Percentiles rank a stretch among this genome's conserved stretches.
Evolutionary conservation across 495 filamentous ascomycete species (phyloP).

Genomic region (Annulohypoxylon nitens): DNA sequence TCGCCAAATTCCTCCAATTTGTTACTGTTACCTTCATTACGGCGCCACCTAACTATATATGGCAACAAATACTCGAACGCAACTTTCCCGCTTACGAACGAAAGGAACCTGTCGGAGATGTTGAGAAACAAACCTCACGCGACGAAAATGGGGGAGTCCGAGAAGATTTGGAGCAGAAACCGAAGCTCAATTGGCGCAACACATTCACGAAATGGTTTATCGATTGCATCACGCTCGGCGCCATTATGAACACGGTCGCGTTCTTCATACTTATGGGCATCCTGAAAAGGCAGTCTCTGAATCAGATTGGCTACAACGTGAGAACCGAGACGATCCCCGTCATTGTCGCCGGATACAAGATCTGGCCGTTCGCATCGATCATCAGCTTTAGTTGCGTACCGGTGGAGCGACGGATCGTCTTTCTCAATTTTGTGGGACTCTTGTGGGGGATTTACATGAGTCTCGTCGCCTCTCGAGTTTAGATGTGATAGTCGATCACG

Average conservation of each 20-base stretch:
- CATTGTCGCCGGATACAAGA: constrained; percentile 53
- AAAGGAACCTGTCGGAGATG: constrained; percentile 25
- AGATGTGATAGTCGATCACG: constrained; percentile 33
- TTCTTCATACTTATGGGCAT: constrained; percentile 54
- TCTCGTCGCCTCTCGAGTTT: constrained; percentile 52
- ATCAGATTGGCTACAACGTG: constrained; percentile 43
- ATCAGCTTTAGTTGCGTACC: constrained; percentile 53
- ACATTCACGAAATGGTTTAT: constrained; percentile 54
- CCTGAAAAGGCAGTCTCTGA: constrained; percentile 45
- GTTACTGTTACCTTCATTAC: constrained; percentile 49
- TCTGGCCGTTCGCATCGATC: constrained; percentile 55
- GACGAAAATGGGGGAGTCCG: constrained; percentile 22
- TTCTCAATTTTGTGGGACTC: constrained; percentile 53
- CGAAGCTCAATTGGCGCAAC: constrained; percentile 48
- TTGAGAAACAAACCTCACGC: constrained; percentile 45
- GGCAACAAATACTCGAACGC: constrained; percentile 51
- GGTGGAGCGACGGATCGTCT: constrained; percentile 53
- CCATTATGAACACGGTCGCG: constrained; percentile 52
- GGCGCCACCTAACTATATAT: constrained; percentile 52
- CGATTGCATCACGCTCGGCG: constrained; percentile 53
- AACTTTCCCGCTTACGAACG: constrained; percentile 52
- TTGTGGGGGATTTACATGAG: constrained; percentile 56
- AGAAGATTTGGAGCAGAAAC: constrained; percentile 33
- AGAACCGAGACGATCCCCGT: constrained; percentile 50
- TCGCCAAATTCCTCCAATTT: constrained; percentile 50